Evolutionary conservation across 2,329 filamentous ascomycete genomes (phyloP), one percentile per base, ranked within the genome.

Genomic region (Polytolypa hystricis): DNA sequence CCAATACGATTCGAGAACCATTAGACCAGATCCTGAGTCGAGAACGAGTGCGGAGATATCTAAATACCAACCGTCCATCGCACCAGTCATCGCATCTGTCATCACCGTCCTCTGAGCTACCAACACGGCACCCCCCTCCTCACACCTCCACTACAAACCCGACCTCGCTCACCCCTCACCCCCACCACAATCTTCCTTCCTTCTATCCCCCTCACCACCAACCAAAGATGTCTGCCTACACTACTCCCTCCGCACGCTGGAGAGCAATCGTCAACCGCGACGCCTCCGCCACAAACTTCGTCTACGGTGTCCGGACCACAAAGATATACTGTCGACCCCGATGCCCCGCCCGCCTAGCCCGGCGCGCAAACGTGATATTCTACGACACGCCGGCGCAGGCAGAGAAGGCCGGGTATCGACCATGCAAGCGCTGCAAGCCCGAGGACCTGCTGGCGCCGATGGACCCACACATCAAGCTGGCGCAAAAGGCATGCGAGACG

Each of bases 231-330:
- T n/a, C n/a, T n/a, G n/a, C 49, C 34, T 42, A 40, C n/a, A 37
- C 45, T 40, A 60, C 45, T 0, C 62, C 64, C 41, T 66, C 57
- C 31, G 43, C 51, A 31, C 55, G 63, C 41, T 64, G 62, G 62
- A 52, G 54, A 46, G 68, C 68, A 39, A 55, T 71, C 29, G 54
- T 58, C 31, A 56, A 52, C 37, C 64, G 68, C 33, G 62, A 70
- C 41, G 36, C 59, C 18, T 51, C 55, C 14, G 61, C 63, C 14
- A 60, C 63, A 35, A 54, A 54, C 19, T 76, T 76, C 53, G 61
- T 75, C 42, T 76, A 76, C 56, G 64, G 58, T 12, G 71, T 76
- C n/a, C 61, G 62, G 36, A 70, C 69, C 1, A 76, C 72, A 3
- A 62, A 59, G 30, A 71, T 74, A 34, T 75, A 71, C 51, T 76